A percentile compares a stretch with the other conserved stretches of the same genome.
These are phyloP conservation scores for Massariosphaeria phaeospora DNA, from an alignment of 495 filamentous ascomycete species.

Conservation along the genomic window DNA sequence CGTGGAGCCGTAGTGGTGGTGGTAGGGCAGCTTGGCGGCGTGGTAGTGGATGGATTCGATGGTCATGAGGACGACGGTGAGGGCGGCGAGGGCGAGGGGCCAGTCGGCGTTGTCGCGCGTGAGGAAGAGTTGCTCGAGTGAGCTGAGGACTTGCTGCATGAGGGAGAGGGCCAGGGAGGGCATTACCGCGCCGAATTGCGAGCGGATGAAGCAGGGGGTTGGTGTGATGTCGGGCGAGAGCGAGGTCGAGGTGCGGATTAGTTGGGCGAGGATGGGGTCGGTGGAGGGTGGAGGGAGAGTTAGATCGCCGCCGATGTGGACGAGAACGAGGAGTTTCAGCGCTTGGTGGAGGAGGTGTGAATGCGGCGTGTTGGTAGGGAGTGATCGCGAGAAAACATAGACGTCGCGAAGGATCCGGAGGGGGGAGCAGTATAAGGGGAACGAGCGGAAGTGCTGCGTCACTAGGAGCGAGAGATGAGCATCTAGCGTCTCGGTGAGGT, in stretches of 20 bases:
- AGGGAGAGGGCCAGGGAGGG: constrained; percentile 25
- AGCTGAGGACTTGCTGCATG: constrained; percentile 27
- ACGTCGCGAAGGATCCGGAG: constrained; percentile 28
- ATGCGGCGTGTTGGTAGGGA: constrained; percentile 2
- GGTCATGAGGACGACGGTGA: constrained; percentile 30
- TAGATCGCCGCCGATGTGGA: constrained; percentile 33
- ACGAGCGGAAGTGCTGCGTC: constrained; percentile 24
- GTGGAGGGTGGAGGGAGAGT: constrained; percentile 13
- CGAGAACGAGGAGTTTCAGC: constrained; percentile 33
- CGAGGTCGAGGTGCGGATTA: constrained; percentile 6
- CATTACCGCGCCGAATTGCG: constrained; percentile 32
- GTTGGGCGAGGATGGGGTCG: constrained; percentile 14
- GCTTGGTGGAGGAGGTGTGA: constrained; percentile 27
- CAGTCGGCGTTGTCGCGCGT: constrained; percentile 28
- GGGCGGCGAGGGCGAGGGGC: constrained; percentile 23
- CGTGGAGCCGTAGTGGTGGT: constrained; percentile 12
- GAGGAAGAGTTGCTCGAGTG: constrained; percentile 22
- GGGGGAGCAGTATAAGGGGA: constrained; percentile 28
- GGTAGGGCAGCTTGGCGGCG: constrained; percentile 28
- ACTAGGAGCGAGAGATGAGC: constrained; percentile 29
- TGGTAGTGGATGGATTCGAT: constrained; percentile 35
- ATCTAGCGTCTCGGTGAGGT: constrained; percentile 20
- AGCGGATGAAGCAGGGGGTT: constrained; percentile 36
- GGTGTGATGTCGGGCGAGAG: constrained; percentile 3
- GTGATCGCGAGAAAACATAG: constrained; percentile 27